phyloP scores from a whole-genome alignment of 2,329 filamentous ascomycete species.

The Botrytis squamosa region DNA sequence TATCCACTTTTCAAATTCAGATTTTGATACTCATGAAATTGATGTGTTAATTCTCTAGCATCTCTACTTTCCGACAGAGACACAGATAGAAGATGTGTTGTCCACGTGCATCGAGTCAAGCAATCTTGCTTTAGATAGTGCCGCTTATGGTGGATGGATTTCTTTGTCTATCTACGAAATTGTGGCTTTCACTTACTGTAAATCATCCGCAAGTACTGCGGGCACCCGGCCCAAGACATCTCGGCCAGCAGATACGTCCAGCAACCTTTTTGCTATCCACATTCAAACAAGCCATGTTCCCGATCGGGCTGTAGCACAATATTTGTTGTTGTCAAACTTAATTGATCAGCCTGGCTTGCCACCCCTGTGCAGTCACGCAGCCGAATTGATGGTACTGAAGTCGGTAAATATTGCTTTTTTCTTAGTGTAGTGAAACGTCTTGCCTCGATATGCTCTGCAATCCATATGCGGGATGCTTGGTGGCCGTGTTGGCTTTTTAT shows the following conservation, averaged over 20 bases:
- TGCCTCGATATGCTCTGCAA: slow-evolving; percentile 37
- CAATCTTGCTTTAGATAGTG: slow-evolving; percentile 36
- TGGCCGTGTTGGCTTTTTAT: slow-evolving; percentile 31
- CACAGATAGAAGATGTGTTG: slow-evolving; percentile 26
- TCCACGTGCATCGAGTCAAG: slow-evolving; percentile 59
- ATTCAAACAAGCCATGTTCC: slow-evolving; percentile 39
- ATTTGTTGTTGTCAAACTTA: slow-evolving; percentile 39
- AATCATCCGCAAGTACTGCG: slow-evolving; percentile 49
- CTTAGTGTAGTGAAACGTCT: slow-evolving; percentile 33
- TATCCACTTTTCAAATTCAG: slow-evolving; percentile 19
- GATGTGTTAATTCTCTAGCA: slow-evolving; percentile 2
- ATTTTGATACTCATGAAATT: slow-evolving; percentile 15
- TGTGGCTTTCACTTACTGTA: slow-evolving; percentile 29
- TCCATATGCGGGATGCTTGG: slow-evolving; percentile 33
- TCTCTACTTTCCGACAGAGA: slow-evolving; percentile 18
- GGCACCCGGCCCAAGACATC: slow-evolving; percentile 43
- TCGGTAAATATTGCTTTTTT: slow-evolving; percentile 31
- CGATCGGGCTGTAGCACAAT: slow-evolving; percentile 35
- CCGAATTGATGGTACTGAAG: slow-evolving; percentile 30
- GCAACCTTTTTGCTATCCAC: slow-evolving; percentile 30
- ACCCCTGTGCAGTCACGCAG: slow-evolving; percentile 33
- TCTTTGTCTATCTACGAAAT: slow-evolving; percentile 49
- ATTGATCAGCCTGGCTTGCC: slow-evolving; percentile 31
- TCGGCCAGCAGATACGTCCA: slow-evolving; percentile 36
- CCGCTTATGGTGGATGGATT: slow-evolving; percentile 32